phyloP scores from a whole-genome alignment of 2,329 filamentous ascomycete species.

The Aspergillus sp. region DNA sequence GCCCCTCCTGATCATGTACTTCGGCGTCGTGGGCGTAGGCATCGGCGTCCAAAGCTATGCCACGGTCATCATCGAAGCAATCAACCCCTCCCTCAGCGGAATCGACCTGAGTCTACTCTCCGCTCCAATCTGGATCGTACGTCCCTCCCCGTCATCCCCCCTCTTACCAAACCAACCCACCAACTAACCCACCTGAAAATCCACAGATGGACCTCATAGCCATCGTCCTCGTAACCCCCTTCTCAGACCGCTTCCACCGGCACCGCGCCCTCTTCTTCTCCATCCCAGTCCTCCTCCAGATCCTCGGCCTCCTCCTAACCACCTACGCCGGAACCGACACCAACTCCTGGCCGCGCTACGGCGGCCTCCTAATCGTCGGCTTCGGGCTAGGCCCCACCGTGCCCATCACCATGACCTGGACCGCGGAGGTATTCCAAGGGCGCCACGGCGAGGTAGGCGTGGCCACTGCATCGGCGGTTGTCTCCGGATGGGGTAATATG shows the following conservation, averaged over 20 bases:
- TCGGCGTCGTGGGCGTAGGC: constrained; percentile 88
- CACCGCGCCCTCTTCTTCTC: constrained; percentile 81
- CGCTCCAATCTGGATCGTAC: constrained; percentile 87
- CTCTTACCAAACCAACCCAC: neutral
- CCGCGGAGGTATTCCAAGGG: constrained; percentile 83
- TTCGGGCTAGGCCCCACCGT: constrained; percentile 90
- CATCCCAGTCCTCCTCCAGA: constrained; percentile 73
- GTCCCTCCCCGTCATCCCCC: constrained; percentile 32
- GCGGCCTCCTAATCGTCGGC: constrained; percentile 83
- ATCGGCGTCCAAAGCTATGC: constrained; percentile 89
- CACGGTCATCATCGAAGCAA: constrained; percentile 79
- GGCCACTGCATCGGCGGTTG: constrained; percentile 79
- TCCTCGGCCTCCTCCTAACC: constrained; percentile 74
- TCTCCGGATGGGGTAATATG: constrained; percentile 83
- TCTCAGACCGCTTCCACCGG: constrained; percentile 83
- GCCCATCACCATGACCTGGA: constrained; percentile 93
- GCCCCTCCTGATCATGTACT: constrained; percentile 88
- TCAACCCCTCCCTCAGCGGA: constrained; percentile 70
- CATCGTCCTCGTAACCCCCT: constrained; percentile 79
- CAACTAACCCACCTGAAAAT: neutral
- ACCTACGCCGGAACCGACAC: constrained; percentile 66
- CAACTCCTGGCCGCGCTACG: constrained; percentile 80
- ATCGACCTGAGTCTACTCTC: constrained; percentile 80
- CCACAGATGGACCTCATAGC: constrained; percentile 79
- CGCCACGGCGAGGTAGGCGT: constrained; percentile 90